phyloP scores from a whole-genome alignment of 2,329 filamentous ascomycete species.

The Diaporthe sp. region DNA sequence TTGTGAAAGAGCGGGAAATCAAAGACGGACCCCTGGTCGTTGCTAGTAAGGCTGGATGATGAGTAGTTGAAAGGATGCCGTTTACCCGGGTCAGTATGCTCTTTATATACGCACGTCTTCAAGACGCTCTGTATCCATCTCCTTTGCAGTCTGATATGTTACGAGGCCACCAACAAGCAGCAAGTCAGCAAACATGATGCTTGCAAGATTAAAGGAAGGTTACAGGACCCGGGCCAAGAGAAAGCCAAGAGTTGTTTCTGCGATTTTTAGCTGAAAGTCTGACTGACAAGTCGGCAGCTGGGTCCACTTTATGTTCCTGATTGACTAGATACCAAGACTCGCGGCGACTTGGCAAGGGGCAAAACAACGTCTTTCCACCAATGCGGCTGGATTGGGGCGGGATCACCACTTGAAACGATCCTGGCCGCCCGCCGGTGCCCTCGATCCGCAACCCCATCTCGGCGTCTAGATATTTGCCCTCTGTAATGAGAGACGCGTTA shows the following conservation, averaged over 20 bases:
- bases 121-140: neutral
- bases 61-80: neutral
- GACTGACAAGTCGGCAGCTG: neutral
- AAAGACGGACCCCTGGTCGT: constrained; percentile 15
- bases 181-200: constrained; percentile 11
- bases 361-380: constrained; percentile 29
- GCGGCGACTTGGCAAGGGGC: constrained; percentile 25
- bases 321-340: constrained; percentile 26
- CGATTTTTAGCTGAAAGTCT: neutral
- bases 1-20: neutral
- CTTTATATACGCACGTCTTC: constrained; percentile 12
- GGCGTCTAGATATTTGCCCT: constrained; percentile 11
- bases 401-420: constrained; percentile 18
- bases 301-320: constrained; percentile 27
- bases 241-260: constrained; percentile 23
- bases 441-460: constrained; percentile 6
- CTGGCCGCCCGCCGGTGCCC: neutral
- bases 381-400: constrained; percentile 10
- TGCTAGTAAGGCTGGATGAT: constrained; percentile 5
- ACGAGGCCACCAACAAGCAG: neutral
- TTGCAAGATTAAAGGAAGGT: constrained; percentile 27
- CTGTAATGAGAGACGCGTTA: neutral
- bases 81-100: neutral
- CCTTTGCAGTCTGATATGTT: neutral
- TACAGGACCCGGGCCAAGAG: constrained; percentile 25